Percentiles rank a stretch among this genome's conserved stretches.
Evolutionary conservation across 2,329 filamentous ascomycete genomes (phyloP).

Genomic region (Sordariomycetes sp.): DNA sequence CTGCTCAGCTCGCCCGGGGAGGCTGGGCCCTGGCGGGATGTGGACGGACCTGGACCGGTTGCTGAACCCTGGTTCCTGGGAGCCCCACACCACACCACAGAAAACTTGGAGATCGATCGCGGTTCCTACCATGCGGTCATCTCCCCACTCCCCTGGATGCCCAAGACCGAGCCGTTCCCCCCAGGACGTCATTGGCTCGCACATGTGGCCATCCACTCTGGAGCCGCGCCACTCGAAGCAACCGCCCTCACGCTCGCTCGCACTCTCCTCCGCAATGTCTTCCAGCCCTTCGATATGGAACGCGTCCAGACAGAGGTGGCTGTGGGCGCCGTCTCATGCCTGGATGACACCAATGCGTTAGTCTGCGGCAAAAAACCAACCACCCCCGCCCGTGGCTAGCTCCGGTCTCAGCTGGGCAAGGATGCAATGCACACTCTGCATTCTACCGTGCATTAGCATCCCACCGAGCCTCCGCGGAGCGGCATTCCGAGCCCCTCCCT

Average conservation of each 20-base stretch:
- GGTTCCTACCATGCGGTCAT: background rate
- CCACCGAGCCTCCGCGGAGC: background rate
- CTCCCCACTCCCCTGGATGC: background rate
- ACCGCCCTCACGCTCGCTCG: too few species aligned
- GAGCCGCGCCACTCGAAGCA: too few species aligned
- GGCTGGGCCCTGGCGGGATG: background rate
- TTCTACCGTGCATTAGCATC: background rate
- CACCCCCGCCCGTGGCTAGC: background rate
- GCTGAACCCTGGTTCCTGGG: background rate
- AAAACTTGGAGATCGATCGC: background rate
- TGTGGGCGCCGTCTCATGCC: background rate
- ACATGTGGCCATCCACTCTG: too few species aligned
- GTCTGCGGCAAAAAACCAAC: background rate
- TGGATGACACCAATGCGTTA: too few species aligned
- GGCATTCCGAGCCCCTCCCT: background rate
- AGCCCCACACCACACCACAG: background rate
- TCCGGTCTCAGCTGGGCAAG: slow-evolving; percentile 2
- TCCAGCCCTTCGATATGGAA: background rate
- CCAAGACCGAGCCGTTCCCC: background rate
- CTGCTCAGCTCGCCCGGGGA: background rate
- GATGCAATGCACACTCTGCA: background rate
- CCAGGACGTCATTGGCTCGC: background rate
- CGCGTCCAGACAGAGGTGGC: background rate
- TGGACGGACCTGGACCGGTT: too few species aligned
- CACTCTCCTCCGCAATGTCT: background rate